phyloP scores from a whole-genome alignment of 75 land plant genomes.

The Sequoia sempervirens region DNA sequence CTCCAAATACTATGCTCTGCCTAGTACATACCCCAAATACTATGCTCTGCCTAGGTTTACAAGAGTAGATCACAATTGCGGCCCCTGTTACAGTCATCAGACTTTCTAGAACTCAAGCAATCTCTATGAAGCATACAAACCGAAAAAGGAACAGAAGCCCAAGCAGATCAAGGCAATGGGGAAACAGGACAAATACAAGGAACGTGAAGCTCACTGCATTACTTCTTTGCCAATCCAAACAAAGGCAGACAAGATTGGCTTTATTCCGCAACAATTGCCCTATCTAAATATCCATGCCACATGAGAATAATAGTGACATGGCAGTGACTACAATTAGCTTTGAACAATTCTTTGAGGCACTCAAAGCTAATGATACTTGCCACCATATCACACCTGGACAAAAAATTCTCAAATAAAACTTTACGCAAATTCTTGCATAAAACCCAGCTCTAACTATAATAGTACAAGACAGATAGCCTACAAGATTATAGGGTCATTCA shows the following conservation, averaged over 20 bases:
- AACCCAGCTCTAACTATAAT: too few species aligned
- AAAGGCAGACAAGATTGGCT: background rate
- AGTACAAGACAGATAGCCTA: too few species aligned
- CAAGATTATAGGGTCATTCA: too few species aligned
- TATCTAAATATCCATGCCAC: background rate
- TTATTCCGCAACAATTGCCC: background rate
- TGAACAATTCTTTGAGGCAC: too few species aligned
- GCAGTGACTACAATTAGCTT: too few species aligned
- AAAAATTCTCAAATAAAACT: too few species aligned
- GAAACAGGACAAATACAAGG: background rate
- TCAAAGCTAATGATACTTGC: too few species aligned
- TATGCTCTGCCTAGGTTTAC: background rate
- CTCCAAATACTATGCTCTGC: too few species aligned
- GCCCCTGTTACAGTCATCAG: background rate
- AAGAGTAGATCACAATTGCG: background rate
- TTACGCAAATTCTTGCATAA: too few species aligned
- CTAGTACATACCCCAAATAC: background rate
- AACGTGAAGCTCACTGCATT: background rate
- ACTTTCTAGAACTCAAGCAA: background rate
- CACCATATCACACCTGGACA: too few species aligned
- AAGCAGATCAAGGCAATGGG: background rate
- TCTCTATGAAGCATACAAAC: too few species aligned
- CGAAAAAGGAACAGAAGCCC: too few species aligned
- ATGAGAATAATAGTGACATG: background rate
- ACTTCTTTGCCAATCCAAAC: background rate